phyloP scores from a whole-genome alignment of 2,329 filamentous ascomycete genomes.

The Sporothrix globosa region DNA sequence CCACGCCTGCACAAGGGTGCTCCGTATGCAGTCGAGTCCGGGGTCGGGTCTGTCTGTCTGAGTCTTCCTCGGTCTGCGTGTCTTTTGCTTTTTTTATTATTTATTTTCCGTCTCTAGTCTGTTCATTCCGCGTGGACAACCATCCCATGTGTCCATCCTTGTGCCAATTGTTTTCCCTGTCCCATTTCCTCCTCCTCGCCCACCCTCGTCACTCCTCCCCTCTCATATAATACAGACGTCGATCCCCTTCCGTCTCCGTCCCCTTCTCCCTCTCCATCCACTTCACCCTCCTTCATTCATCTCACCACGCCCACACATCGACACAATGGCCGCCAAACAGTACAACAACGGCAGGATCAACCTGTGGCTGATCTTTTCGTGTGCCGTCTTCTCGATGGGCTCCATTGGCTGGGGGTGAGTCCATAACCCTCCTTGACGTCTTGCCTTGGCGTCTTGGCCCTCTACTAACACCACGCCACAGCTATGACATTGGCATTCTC shows the following conservation, averaged over 20 bases:
- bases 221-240: constrained; percentile 17
- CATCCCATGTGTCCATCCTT: neutral
- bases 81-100: neutral
- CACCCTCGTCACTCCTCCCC: neutral
- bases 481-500: constrained; percentile 36
- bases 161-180: neutral
- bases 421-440: too few relatives aligned
- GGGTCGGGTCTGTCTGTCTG: neutral
- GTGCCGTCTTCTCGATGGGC: constrained; percentile 34
- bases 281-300: neutral
- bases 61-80: too few relatives aligned
- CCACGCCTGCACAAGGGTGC: constrained; percentile 11
- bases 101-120: neutral
- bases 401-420: constrained; percentile 34
- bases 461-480: constrained; percentile 14
- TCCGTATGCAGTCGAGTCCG: constrained; percentile 23
- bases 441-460: neutral
- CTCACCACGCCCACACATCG: too few relatives aligned
- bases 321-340: constrained; percentile 1
- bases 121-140: neutral
- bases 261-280: neutral
- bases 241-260: constrained; percentile 1
- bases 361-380: constrained; percentile 34
- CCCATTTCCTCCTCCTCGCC: neutral
- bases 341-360: constrained; percentile 27